A percentile compares a stretch with the other conserved stretches of the same genome.
phyloP scores from a whole-genome alignment of 352 stramenopile genomes.

The Globisporangium carolinianum region DNA sequence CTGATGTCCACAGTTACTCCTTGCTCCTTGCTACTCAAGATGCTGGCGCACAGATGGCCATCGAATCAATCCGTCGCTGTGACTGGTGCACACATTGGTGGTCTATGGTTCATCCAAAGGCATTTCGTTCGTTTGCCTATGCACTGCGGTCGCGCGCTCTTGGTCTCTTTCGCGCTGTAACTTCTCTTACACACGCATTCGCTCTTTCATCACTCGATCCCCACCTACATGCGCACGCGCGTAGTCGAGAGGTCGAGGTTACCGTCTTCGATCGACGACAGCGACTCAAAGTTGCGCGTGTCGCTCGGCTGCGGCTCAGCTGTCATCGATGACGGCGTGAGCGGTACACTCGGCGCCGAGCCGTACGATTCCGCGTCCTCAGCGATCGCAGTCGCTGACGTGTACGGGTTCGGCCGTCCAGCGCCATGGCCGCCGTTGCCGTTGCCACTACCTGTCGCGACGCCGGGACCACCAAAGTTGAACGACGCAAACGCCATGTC shows the following conservation, averaged over 20 bases:
- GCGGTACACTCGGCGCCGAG: constrained; percentile 2
- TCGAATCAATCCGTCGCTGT: too few relatives aligned
- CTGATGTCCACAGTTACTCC: too few relatives aligned
- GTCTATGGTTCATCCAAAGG: too few relatives aligned
- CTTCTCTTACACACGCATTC: neutral
- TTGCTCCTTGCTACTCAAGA: too few relatives aligned
- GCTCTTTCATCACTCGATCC: constrained; percentile 1
- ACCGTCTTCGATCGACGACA: constrained; percentile 27
- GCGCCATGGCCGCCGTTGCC: constrained; percentile 6
- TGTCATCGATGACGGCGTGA: constrained; percentile 11
- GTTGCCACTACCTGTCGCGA: neutral
- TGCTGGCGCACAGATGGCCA: too few relatives aligned
- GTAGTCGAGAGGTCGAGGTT: constrained; percentile 22
- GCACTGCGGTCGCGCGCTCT: too few relatives aligned
- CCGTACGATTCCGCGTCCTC: constrained; percentile 15
- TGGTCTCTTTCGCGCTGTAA: too few relatives aligned
- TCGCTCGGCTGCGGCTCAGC: constrained; percentile 8
- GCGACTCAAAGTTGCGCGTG: constrained; percentile 35
- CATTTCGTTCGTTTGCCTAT: too few relatives aligned
- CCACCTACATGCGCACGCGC: constrained; percentile 26
- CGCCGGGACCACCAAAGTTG: constrained; percentile 8
- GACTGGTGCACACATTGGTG: too few relatives aligned
- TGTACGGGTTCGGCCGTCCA: constrained; percentile 13
- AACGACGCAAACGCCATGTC: constrained; percentile 19
- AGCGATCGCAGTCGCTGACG: constrained; percentile 10